Evolutionary conservation across 2,329 filamentous ascomycete genomes (phyloP), one percentile per base, ranked within the genome.

Genomic region (Talaromyces atroroseus): DNA sequence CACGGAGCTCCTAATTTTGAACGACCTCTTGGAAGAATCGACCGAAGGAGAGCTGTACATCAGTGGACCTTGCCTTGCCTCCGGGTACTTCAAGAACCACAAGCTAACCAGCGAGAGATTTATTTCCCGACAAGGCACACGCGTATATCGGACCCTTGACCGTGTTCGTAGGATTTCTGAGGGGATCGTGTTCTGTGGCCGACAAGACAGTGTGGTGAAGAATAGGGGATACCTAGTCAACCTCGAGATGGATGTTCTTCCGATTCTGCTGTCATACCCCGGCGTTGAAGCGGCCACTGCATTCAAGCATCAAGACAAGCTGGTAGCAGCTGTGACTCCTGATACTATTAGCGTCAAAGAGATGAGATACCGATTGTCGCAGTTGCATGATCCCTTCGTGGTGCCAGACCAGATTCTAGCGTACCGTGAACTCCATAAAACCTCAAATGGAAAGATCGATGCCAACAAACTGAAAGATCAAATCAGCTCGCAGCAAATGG

Each of bases 221-320:
- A 68, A 71, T 48, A 60, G 69, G 0, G 70, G 70, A 0, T 73
- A 70, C 54, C 54, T 73, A n/a, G 62, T 72, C 38, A 72, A 72
- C 50, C 58, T 73, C 2, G 69, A 72, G 20, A 52, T 57, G 0
- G 66, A 73, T 8, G 69, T 73, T 18, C 61, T 63, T 26, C 60
- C 68, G 10, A 62, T 61, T 12, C 32, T 72, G 18, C 52, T 62
- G 21, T 38, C 46, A 2, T 2, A 1, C 34, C 52, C 52, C 6
- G 34, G 18, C 18, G 24, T 54, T 8, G 26, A 24, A n/a, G 16
- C 12, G 11, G 45, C 45, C 23, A 36, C 45, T 12, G 42, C 52
- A 8, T 48, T 54, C n/a, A 54, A 47, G 42, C 18, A 36, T 16
- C 6, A 21, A 7, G 24, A 14, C 8, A 20, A 23, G 23, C 42